These are phyloP conservation scores for Fusarium fujikuroi DNA, from an alignment of 2,329 filamentous ascomycete genomes.

Conservation along the genomic window DNA sequence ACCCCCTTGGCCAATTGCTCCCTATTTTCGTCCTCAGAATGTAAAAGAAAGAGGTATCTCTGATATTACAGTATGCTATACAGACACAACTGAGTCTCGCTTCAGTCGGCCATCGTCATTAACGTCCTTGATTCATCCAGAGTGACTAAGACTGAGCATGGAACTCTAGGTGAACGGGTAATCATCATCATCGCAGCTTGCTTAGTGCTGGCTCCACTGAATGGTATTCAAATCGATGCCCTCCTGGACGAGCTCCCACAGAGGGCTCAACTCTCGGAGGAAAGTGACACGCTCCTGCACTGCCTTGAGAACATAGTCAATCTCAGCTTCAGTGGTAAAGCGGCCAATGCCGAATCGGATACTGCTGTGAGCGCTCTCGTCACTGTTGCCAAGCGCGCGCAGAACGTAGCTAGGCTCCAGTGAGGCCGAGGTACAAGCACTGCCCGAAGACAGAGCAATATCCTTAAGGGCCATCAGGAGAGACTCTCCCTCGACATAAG, in stretches of 20 bases:
- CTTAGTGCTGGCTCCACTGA: conserved; percentile 96
- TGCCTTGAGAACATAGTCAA: conserved; percentile 96
- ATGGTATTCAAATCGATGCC: conserved; percentile 95
- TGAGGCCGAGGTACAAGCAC: conserved; percentile 96
- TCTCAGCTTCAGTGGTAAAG: conserved; percentile 94
- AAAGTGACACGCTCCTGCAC: conserved; percentile 92
- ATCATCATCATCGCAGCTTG: conserved; percentile 2
- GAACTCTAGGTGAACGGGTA: background rate
- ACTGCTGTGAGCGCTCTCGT: conserved; percentile 97
- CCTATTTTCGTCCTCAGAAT: conserved; percentile 37
- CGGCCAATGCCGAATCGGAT: conserved; percentile 97
- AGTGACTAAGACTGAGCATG: background rate
- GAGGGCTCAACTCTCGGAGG: conserved; percentile 90
- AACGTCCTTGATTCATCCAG: conserved; percentile 8
- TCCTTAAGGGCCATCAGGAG: conserved; percentile 98
- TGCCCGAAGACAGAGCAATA: conserved; percentile 95
- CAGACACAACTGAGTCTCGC: conserved; percentile 43
- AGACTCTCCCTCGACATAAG: conserved; percentile 97
- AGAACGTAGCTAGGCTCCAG: conserved; percentile 97
- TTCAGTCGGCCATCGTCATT: conserved; percentile 31
- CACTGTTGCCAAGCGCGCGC: conserved; percentile 91
- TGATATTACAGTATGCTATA: conserved; percentile 50
- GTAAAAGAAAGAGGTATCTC: conserved; percentile 48
- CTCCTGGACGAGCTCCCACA: conserved; percentile 98
- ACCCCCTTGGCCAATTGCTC: conserved; percentile 37